A percentile compares a stretch with the other conserved stretches of the same genome.
Conservation (phyloP, 441 rosid species). For the Eruca vesicaria region DNA sequence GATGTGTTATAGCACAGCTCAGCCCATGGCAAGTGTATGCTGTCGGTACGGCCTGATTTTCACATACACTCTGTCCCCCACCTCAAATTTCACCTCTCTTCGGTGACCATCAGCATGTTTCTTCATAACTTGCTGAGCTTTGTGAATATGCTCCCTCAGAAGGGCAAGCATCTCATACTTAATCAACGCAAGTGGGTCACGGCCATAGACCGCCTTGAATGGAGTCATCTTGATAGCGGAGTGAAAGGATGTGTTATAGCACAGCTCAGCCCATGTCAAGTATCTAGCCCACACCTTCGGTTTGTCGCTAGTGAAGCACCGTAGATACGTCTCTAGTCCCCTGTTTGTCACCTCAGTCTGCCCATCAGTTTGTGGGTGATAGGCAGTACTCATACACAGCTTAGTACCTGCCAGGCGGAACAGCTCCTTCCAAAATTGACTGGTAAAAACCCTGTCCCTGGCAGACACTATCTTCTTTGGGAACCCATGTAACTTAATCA, state of each 20-base stretch:
- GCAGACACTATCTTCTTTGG: no score
- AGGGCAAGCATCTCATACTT: neutral
- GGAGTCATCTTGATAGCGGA: neutral
- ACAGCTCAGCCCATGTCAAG: neutral
- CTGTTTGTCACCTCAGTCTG: neutral
- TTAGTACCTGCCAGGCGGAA: no score
- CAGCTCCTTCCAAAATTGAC: no score
- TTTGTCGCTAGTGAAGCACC: neutral
- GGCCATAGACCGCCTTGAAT: neutral
- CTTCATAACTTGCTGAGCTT: neutral
- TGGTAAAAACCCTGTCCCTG: no score
- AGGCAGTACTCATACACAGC: neutral
- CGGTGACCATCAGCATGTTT: neutral
- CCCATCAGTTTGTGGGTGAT: neutral
- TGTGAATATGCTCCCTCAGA: neutral
- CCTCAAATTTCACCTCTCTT: neutral
- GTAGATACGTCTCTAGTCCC: neutral
- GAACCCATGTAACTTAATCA: no score
- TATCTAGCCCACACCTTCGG: neutral
- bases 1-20: neutral
- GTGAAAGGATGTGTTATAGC: neutral
- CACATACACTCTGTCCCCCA: neutral
- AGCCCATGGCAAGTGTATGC: neutral
- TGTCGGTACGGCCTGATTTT: neutral
- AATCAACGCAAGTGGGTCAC: neutral